These are phyloP conservation scores for Lepidium campestre DNA, from an alignment of 441 rosid genomes.

Conservation along the genomic window DNA sequence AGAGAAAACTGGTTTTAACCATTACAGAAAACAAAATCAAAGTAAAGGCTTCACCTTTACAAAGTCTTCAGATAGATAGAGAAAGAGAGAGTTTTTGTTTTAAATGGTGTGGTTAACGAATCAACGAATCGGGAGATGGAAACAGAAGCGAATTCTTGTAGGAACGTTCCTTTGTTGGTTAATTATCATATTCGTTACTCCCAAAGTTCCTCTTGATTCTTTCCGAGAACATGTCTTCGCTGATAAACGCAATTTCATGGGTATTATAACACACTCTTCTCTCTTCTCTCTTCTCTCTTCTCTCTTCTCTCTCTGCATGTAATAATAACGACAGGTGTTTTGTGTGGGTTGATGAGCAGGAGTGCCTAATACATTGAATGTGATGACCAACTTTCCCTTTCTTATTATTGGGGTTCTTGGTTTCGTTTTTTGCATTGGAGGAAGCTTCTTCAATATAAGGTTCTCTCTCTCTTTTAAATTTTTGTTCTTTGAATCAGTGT, in stretches of 20 bases:
- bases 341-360: slow-evolving; percentile 39
- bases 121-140: slow-evolving; percentile 45
- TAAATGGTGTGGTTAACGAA: slow-evolving; percentile 48
- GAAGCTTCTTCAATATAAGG: slow-evolving; percentile 63
- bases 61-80: background rate
- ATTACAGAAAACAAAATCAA: background rate
- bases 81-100: background rate
- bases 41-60: slow-evolving; percentile 15
- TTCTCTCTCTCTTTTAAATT: background rate
- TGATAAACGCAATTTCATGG: slow-evolving; percentile 80
- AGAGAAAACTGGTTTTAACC: background rate
- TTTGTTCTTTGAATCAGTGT: background rate
- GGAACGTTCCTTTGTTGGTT: slow-evolving; percentile 52
- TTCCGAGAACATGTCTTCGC: slow-evolving; percentile 46
- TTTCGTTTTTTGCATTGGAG: slow-evolving; percentile 62
- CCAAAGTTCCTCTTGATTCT: slow-evolving; percentile 55
- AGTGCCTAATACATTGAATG: slow-evolving; percentile 85
- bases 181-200: slow-evolving; percentile 57
- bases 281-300: background rate
- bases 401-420: slow-evolving; percentile 75
- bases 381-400: slow-evolving; percentile 80
- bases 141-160: slow-evolving; percentile 34
- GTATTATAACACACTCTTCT: slow-evolving; percentile 29
- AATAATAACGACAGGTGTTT: slow-evolving; percentile 22
- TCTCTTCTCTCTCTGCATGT: slow-evolving; percentile 9